Evolutionary conservation across 1,284 basidiomycete genomes (phyloP).

Genomic region (Cutaneotrichosporon dermatis): DNA sequence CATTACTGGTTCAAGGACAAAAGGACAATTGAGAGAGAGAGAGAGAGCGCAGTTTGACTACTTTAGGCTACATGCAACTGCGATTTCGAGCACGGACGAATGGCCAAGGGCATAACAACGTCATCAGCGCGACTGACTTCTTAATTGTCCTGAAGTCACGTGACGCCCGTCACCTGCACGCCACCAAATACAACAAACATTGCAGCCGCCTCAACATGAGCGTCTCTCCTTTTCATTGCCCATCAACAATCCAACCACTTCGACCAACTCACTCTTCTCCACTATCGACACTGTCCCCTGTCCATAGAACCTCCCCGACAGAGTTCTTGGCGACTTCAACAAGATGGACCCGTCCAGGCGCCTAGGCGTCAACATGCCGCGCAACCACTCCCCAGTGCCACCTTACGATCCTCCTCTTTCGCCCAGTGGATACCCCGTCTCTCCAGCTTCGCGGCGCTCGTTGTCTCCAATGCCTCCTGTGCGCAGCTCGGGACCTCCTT

Average conservation of each 20-base stretch:
- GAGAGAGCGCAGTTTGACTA: no score
- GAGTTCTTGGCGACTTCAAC: background rate
- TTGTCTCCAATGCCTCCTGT: background rate
- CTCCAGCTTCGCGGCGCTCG: background rate
- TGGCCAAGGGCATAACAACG: no score
- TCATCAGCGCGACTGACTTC: background rate
- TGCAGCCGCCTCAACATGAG: background rate
- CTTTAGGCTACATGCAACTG: no score
- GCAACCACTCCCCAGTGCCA: conserved; percentile 18
- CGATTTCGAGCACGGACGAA: no score
- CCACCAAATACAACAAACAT: conserved; percentile 1
- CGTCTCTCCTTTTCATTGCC: no score
- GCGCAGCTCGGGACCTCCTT: background rate
- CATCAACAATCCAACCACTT: background rate
- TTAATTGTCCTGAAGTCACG: background rate
- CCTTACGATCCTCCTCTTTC: conserved; percentile 11
- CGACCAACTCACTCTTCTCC: no score
- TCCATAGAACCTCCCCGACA: background rate
- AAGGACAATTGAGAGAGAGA: no score
- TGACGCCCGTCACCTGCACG: background rate
- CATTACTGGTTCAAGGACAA: no score
- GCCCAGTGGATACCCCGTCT: background rate
- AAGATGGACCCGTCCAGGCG: conserved; percentile 5
- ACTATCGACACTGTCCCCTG: background rate
- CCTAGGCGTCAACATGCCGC: background rate